Evolutionary conservation across 108 stramenopile genomes (phyloP).

Genomic region (Craspedostauros australis): DNA sequence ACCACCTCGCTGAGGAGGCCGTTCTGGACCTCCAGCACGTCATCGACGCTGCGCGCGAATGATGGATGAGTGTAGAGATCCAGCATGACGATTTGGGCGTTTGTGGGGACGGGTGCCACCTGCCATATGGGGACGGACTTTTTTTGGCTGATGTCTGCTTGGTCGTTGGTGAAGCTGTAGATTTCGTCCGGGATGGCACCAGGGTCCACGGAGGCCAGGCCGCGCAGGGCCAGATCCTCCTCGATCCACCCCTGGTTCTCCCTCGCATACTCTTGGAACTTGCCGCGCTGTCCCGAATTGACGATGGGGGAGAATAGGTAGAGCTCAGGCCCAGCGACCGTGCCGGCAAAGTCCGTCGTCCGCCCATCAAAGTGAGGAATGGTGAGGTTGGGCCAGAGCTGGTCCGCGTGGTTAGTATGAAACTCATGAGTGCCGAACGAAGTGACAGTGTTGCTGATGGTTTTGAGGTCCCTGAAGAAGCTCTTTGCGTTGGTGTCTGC

Average conservation of each 20-base stretch:
- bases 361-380: constrained; percentile 39
- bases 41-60: constrained; percentile 7
- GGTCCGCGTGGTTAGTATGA: constrained; percentile 5
- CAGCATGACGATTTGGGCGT: constrained; percentile 38
- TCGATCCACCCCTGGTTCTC: constrained; percentile 14
- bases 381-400: constrained; percentile 49
- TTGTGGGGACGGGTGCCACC: constrained; percentile 34
- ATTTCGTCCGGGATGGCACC: constrained; percentile 11
- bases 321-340: constrained; percentile 29
- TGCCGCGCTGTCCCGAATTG: constrained; percentile 10
- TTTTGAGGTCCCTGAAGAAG: constrained; percentile 12
- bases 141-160: not conserved
- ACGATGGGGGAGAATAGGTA: constrained; percentile 39
- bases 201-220: constrained; percentile 13
- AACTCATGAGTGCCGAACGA: too few relatives aligned
- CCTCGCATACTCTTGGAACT: constrained; percentile 2
- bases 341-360: constrained; percentile 12
- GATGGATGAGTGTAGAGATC: constrained; percentile 38
- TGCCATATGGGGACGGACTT: constrained; percentile 41
- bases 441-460: constrained; percentile 35
- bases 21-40: not conserved
- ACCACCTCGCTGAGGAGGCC: constrained; percentile 7
- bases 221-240: constrained; percentile 15
- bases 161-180: constrained; percentile 22
- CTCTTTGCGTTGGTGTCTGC: constrained; percentile 4